Evolutionary conservation across 1,139 yeast species (phyloP).

Genomic region (Protomyces inouyei): DNA sequence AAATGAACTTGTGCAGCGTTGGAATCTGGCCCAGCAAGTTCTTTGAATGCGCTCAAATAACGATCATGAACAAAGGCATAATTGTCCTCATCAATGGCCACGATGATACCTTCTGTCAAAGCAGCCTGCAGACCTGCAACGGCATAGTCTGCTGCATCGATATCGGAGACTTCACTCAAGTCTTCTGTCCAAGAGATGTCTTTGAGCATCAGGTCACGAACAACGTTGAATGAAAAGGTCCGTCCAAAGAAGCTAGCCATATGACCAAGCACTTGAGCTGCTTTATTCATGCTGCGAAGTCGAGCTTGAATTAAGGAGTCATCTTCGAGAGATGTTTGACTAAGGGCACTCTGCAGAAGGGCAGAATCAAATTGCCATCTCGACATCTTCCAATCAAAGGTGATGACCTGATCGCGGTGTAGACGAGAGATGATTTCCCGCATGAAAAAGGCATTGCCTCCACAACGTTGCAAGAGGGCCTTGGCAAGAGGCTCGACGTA

Average conservation of each 20-base stretch:
- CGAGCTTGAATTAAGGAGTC: slow-evolving; percentile 27
- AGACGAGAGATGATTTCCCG: slow-evolving; percentile 24
- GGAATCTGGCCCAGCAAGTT: slow-evolving; percentile 8
- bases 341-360: slow-evolving; percentile 8
- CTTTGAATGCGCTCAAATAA: slow-evolving; percentile 25
- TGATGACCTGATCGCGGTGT: slow-evolving; percentile 18
- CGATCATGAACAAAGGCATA: slow-evolving; percentile 29
- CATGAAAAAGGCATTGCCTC: slow-evolving; percentile 31
- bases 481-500: slow-evolving; percentile 27
- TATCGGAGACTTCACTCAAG: slow-evolving; percentile 4
- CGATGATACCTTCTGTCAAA: slow-evolving; percentile 29
- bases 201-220: slow-evolving; percentile 26
- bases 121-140: slow-evolving; percentile 31
- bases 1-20: slow-evolving; percentile 28
- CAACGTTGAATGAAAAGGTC: slow-evolving; percentile 30
- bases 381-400: slow-evolving; percentile 24
- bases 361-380: slow-evolving; percentile 28
- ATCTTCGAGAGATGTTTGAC: slow-evolving; percentile 27
- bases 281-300: slow-evolving; percentile 29
- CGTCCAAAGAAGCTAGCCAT: slow-evolving; percentile 32
- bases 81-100: slow-evolving; percentile 12
- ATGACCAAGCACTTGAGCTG: slow-evolving; percentile 26
- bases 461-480: slow-evolving; percentile 11
- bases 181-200: slow-evolving; percentile 11
- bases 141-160: slow-evolving; percentile 30